Percentiles rank a stretch among this genome's conserved stretches.
Conservation (phyloP, 2,329 filamentous ascomycete species). For the Aspergillus melleus region DNA sequence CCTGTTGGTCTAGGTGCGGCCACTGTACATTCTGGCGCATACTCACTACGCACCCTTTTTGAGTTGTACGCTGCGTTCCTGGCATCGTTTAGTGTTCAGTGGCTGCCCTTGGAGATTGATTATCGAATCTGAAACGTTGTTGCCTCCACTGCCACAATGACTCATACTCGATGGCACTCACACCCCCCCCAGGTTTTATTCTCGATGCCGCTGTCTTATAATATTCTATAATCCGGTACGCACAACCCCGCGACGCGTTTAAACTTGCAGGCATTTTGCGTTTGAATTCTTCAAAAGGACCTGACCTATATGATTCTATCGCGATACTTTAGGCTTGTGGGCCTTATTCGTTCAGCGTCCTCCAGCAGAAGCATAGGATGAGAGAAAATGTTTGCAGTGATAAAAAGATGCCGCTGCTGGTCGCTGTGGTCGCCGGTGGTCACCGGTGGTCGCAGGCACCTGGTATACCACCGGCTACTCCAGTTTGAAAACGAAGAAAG, state of each 20-base stretch:
- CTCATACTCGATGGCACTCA: not conserved
- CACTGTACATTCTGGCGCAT: not conserved
- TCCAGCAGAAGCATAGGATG: not conserved
- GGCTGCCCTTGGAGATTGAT: not conserved
- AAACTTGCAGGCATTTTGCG: not conserved
- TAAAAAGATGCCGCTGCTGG: not conserved
- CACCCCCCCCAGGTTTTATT: not conserved
- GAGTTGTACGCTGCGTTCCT: not conserved
- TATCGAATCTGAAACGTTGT: not conserved
- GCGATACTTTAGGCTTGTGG: not conserved
- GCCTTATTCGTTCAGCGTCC: not conserved
- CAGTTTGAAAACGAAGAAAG: not conserved
- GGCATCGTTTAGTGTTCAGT: not conserved
- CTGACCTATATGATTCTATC: not conserved
- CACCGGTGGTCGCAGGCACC: not conserved
- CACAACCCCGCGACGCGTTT: not conserved
- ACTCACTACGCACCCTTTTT: not conserved
- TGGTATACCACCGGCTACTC: not conserved
- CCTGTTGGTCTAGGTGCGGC: not conserved
- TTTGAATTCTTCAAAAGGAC: not conserved
- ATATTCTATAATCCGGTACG: not conserved
- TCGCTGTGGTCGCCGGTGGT: not conserved
- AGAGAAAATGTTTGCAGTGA: not conserved
- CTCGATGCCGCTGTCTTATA: not conserved
- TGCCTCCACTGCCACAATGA: not conserved